Evolutionary conservation across 805 yeast species (phyloP).

Genomic region (Teunomyces tritomae): DNA sequence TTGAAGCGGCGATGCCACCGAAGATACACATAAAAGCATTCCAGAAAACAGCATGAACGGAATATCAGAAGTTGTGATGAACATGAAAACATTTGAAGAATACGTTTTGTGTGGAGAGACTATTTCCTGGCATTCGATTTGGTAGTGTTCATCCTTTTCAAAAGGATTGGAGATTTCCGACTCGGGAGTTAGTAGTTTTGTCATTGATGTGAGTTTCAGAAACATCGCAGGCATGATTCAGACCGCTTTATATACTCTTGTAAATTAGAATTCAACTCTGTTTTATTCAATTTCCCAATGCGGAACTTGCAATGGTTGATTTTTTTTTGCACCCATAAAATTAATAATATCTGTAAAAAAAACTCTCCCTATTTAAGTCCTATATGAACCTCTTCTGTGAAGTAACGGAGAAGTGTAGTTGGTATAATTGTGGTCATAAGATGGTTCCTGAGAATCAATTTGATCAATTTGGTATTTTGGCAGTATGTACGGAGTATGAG

Average conservation of each 20-base stretch:
- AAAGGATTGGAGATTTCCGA: conserved; percentile 1
- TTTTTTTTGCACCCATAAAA: conserved; percentile 5
- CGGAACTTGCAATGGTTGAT: conserved; percentile 8
- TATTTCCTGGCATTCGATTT: background rate
- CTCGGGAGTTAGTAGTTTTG: background rate
- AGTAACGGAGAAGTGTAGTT: conserved; percentile 2
- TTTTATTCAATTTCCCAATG: conserved; percentile 7
- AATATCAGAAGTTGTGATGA: conserved; percentile 23
- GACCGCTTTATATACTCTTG: background rate
- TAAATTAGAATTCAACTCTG: background rate
- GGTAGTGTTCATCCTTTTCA: background rate
- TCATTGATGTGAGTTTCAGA: background rate
- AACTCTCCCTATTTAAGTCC: background rate
- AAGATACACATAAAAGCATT: conserved; percentile 46
- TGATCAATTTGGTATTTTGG: background rate
- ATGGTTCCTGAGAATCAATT: conserved; percentile 1
- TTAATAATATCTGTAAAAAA: background rate
- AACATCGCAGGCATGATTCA: background rate
- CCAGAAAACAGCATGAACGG: conserved; percentile 17
- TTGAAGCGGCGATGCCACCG: conserved; percentile 57
- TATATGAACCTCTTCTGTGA: background rate
- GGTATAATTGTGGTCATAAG: background rate
- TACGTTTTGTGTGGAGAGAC: background rate
- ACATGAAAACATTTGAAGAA: conserved; percentile 16
- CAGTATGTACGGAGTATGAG: background rate